Evolutionary conservation across 768 basidiomycete genomes (phyloP).

Genomic region (Gautieria morchelliformis): DNA sequence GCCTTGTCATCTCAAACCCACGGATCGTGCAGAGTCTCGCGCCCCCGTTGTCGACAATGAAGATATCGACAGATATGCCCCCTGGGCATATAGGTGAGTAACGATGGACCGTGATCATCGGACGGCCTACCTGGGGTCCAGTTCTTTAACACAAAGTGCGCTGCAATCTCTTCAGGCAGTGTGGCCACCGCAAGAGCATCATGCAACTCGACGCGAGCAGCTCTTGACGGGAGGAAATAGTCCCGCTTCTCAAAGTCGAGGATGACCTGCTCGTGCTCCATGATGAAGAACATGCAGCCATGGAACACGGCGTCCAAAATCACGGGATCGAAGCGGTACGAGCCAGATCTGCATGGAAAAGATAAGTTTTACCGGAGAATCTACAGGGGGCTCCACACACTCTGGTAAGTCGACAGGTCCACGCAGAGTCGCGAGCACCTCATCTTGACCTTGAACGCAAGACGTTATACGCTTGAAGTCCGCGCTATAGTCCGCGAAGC

Average conservation of each 20-base stretch:
- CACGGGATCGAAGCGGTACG: conserved; percentile 26
- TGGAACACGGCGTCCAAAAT: conserved; percentile 30
- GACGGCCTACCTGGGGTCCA: conserved; percentile 22
- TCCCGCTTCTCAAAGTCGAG: conserved; percentile 19
- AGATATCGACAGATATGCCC: conserved; percentile 18
- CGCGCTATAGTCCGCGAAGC: conserved; percentile 26
- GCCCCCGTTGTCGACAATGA: conserved; percentile 20
- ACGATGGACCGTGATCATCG: background rate
- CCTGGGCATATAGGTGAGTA: conserved; percentile 8
- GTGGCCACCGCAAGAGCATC: conserved; percentile 12
- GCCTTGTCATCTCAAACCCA: too few species aligned
- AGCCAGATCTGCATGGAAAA: conserved; percentile 10
- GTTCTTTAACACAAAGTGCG: conserved; percentile 15
- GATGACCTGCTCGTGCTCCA: conserved; percentile 23
- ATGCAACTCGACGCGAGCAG: conserved; percentile 12
- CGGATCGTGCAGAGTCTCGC: too few species aligned
- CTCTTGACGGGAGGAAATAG: conserved; percentile 25
- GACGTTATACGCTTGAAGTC: conserved; percentile 20
- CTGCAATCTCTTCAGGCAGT: conserved; percentile 15
- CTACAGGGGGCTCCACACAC: background rate
- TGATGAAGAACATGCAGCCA: conserved; percentile 11
- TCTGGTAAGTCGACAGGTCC: conserved; percentile 14
- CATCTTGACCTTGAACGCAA: conserved; percentile 15
- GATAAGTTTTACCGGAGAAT: background rate
- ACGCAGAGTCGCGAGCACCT: conserved; percentile 19